These are phyloP conservation scores for Paecilomyces sp. DNA, from an alignment of 2,329 filamentous ascomycete species.

Conservation along the genomic window DNA sequence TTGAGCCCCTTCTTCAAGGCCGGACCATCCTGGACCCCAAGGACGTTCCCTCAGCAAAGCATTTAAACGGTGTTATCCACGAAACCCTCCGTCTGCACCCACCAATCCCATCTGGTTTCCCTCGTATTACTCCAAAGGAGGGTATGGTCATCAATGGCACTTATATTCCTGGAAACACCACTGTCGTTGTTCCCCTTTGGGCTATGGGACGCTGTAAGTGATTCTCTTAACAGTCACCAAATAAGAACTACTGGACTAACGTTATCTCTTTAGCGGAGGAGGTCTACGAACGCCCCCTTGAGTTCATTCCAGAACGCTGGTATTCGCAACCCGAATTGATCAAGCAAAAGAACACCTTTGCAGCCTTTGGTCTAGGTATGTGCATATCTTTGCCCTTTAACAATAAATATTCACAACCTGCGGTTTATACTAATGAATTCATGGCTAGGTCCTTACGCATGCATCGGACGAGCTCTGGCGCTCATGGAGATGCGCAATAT, in stretches of 20 bases:
- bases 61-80: constrained; percentile 26
- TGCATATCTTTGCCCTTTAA: background rate
- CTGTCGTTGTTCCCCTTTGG: constrained; percentile 11
- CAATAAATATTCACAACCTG: too few relatives aligned
- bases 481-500: background rate
- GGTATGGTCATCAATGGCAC: constrained; percentile 27
- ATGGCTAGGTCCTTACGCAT: background rate
- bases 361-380: constrained; percentile 13
- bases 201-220: background rate
- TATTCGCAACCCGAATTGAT: constrained; percentile 11
- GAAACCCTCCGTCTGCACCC: constrained; percentile 35
- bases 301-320: constrained; percentile 32
- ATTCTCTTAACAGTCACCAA: background rate
- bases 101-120: constrained; percentile 27
- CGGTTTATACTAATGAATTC: background rate
- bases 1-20: background rate
- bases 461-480: constrained; percentile 1
- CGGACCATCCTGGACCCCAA: constrained; percentile 13
- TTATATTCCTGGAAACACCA: constrained; percentile 30
- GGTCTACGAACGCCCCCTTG: constrained; percentile 29
- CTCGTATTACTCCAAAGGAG: constrained; percentile 30
- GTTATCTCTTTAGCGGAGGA: constrained; percentile 2
- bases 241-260: background rate
- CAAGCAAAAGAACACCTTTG: constrained; percentile 9
- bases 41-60: constrained; percentile 5